Evolutionary conservation across 176 grass and related monocot species (phyloP).

Genomic region (Phoenix roebelenii): DNA sequence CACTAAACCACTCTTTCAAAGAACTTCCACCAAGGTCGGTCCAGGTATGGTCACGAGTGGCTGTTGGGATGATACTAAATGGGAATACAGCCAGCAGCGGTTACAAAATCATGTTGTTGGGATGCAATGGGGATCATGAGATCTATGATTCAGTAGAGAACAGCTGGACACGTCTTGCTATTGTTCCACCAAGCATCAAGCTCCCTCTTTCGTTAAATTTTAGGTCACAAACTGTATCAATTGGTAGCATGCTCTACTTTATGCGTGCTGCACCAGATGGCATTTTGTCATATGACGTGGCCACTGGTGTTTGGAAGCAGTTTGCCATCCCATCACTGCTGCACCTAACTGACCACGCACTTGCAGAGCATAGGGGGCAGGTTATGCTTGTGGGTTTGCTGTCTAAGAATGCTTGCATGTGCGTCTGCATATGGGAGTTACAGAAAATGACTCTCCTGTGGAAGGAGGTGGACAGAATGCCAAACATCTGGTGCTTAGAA

Average conservation of each 20-base stretch:
- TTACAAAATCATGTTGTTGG: constrained; percentile 89
- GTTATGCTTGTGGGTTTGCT: constrained; percentile 88
- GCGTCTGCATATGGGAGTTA: constrained; percentile 96
- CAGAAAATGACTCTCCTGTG: constrained; percentile 99
- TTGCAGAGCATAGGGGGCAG: constrained; percentile 72
- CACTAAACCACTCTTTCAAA: constrained; percentile 63
- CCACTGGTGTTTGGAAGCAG: constrained; percentile 69
- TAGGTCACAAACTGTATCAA: constrained; percentile 73
- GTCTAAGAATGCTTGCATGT: constrained; percentile 85
- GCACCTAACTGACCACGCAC: constrained; percentile 66
- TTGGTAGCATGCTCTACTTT: constrained; percentile 79
- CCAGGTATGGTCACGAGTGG: constrained; percentile 73
- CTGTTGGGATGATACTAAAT: constrained; percentile 87
- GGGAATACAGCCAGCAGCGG: constrained; percentile 41
- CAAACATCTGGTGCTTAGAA: constrained; percentile 98
- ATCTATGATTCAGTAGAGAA: constrained; percentile 67
- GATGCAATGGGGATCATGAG: constrained; percentile 57
- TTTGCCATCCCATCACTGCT: constrained; percentile 70
- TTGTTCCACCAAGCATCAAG: constrained; percentile 65
- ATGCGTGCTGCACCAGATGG: constrained; percentile 88
- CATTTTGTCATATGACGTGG: constrained; percentile 82
- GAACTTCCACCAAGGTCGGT: constrained; percentile 73
- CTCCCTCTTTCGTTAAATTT: constrained; percentile 80
- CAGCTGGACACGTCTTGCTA: constrained; percentile 41
- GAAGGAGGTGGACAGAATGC: constrained; percentile 99